phyloP scores from a whole-genome alignment of 2,329 filamentous ascomycete species.

The Hypoxylon sp. region DNA sequence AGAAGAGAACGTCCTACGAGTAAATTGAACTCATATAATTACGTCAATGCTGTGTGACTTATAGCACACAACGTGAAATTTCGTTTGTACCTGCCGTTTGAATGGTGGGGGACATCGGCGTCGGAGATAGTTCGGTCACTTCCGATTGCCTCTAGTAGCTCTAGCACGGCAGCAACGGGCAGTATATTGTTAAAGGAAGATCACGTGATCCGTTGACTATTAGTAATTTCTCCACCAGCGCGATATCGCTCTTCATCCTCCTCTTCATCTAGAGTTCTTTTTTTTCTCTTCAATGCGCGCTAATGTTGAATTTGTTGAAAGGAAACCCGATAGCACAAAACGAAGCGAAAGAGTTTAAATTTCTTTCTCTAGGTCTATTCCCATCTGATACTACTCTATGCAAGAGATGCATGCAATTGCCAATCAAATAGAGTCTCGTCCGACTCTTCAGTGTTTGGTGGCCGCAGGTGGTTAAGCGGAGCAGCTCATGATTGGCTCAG shows the following conservation, averaged over 20 bases:
- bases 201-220: no score
- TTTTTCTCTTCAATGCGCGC: conserved; percentile 2
- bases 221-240: no score
- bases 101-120: background rate
- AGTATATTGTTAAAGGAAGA: no score
- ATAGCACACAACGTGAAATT: background rate
- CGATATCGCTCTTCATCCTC: no score
- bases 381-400: conserved; percentile 18
- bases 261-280: no score
- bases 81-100: background rate
- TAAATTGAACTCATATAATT: background rate
- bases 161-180: no score
- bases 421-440: conserved; percentile 29
- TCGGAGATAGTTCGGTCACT: conserved; percentile 11
- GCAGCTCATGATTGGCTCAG: conserved; percentile 47
- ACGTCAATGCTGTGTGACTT: conserved; percentile 1
- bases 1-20: background rate
- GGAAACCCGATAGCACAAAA: background rate
- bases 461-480: conserved; percentile 42
- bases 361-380: background rate
- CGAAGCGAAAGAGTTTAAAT: conserved; percentile 12
- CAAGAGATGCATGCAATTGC: conserved; percentile 11
- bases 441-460: conserved; percentile 31
- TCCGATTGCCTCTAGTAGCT: background rate
- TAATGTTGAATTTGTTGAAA: background rate